Conservation (phyloP, 2,329 filamentous ascomycete genomes). For the Trichoderma atroviride region DNA sequence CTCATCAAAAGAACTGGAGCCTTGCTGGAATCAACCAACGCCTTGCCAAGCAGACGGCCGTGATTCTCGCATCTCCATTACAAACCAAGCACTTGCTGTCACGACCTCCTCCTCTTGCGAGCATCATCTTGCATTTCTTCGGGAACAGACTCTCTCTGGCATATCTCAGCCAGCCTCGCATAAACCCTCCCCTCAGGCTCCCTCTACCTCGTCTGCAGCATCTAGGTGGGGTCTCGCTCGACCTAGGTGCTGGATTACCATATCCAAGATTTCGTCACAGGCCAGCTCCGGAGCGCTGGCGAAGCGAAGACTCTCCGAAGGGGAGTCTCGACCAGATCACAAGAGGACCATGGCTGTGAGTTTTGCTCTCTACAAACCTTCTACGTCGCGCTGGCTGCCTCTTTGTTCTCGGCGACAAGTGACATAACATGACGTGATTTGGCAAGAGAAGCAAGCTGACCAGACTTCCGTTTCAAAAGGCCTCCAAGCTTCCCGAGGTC, state of each 20-base stretch:
- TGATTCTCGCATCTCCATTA: constrained; percentile 14
- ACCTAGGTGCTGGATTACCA: constrained; percentile 40
- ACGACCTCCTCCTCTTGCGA: neutral
- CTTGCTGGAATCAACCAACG: constrained; percentile 6
- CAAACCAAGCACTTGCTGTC: constrained; percentile 7
- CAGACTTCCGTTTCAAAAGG: constrained; percentile 39
- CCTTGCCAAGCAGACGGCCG: neutral
- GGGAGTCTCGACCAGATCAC: constrained; percentile 58
- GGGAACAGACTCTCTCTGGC: neutral
- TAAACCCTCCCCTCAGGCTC: neutral
- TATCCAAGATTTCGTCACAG: constrained; percentile 42
- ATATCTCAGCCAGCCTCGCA: neutral
- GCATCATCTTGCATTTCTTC: neutral
- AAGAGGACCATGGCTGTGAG: constrained; percentile 67
- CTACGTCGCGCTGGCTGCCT: neutral
- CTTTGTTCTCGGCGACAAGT: neutral
- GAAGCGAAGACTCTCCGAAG: constrained; percentile 68
- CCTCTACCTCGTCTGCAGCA: constrained; percentile 22
- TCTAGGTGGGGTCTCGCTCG: constrained; percentile 44
- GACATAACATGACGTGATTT: neutral
- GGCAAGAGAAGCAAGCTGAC: neutral
- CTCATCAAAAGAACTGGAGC: constrained; percentile 26
- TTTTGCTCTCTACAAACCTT: constrained; percentile 30
- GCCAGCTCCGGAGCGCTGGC: constrained; percentile 56
- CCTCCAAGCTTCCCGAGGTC: constrained; percentile 58